Conservation (phyloP, 2,329 filamentous ascomycete species). For the Ascochyta koolunga region DNA sequence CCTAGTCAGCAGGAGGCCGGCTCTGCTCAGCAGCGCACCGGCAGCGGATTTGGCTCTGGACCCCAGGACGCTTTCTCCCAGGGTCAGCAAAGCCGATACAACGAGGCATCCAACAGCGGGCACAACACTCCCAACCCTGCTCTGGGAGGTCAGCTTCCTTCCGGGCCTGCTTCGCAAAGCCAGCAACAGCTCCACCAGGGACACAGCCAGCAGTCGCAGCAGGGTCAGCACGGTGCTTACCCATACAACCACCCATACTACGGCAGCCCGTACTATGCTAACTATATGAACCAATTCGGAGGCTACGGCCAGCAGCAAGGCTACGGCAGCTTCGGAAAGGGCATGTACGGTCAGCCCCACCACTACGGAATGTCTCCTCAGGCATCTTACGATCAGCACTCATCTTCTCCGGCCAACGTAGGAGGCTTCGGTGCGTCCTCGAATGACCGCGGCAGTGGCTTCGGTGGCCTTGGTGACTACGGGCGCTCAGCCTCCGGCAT, state of each 20-base stretch:
- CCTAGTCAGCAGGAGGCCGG: slow-evolving; percentile 72
- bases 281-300: slow-evolving; percentile 68
- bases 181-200: slow-evolving; percentile 55
- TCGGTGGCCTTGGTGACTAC: slow-evolving; percentile 63
- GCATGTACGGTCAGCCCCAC: slow-evolving; percentile 68
- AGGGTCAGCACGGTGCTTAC: slow-evolving; percentile 50
- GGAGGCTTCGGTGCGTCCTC: slow-evolving; percentile 57
- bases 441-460: slow-evolving; percentile 54
- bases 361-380: slow-evolving; percentile 64
- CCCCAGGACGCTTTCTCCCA: slow-evolving; percentile 67
- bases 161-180: slow-evolving; percentile 54
- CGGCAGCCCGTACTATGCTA: slow-evolving; percentile 65
- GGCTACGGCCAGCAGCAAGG: slow-evolving; percentile 57
- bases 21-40: slow-evolving; percentile 74
- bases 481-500: slow-evolving; percentile 65
- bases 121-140: slow-evolving; percentile 89
- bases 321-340: slow-evolving; percentile 60
- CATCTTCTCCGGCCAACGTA: slow-evolving; percentile 67
- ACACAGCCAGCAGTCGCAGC: slow-evolving; percentile 53
- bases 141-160: slow-evolving; percentile 59
- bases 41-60: slow-evolving; percentile 73
- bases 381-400: slow-evolving; percentile 66
- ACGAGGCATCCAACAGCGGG: slow-evolving; percentile 82
- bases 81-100: slow-evolving; percentile 73
- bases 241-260: slow-evolving; percentile 65